Evolutionary conservation across 2,329 filamentous ascomycete species (phyloP).

Genomic region (Colletotrichum paranaense): DNA sequence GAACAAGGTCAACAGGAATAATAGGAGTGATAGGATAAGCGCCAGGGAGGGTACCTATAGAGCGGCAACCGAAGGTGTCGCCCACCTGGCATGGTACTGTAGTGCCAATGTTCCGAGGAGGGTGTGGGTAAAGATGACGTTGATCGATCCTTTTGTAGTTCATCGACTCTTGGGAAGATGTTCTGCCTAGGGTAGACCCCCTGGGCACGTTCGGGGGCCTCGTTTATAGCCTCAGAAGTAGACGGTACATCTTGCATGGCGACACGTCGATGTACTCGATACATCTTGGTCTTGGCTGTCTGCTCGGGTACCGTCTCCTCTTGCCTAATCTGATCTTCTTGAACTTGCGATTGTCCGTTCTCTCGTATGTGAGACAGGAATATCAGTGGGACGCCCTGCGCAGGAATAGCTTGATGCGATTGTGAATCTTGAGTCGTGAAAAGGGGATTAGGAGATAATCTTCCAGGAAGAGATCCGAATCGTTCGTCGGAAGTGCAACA

Average conservation of each 20-base stretch:
- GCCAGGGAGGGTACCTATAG: too few species aligned
- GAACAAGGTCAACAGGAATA: too few species aligned
- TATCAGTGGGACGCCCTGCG: neutral
- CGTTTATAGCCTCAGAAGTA: neutral
- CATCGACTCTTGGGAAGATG: slow-evolving; percentile 10
- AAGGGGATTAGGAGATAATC: neutral
- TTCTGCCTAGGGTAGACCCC: neutral
- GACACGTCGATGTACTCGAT: slow-evolving; percentile 4
- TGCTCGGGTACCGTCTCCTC: neutral
- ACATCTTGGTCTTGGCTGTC: neutral
- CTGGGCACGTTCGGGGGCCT: neutral
- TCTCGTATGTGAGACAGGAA: neutral
- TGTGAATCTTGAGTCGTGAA: neutral
- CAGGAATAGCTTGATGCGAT: neutral
- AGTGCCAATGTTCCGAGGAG: neutral
- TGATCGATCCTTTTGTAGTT: slow-evolving; percentile 17
- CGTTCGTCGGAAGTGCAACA: neutral
- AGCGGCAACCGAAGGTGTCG: too few species aligned
- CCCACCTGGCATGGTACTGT: neutral
- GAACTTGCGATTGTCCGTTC: neutral
- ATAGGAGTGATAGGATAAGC: too few species aligned
- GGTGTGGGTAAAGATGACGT: slow-evolving; percentile 19
- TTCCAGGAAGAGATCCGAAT: neutral
- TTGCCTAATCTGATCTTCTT: neutral
- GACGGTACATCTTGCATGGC: slow-evolving; percentile 19